These are phyloP conservation scores for Amaranthus cruentus DNA, from an alignment of 148 eudicot genomes.

Conservation along the genomic window DNA sequence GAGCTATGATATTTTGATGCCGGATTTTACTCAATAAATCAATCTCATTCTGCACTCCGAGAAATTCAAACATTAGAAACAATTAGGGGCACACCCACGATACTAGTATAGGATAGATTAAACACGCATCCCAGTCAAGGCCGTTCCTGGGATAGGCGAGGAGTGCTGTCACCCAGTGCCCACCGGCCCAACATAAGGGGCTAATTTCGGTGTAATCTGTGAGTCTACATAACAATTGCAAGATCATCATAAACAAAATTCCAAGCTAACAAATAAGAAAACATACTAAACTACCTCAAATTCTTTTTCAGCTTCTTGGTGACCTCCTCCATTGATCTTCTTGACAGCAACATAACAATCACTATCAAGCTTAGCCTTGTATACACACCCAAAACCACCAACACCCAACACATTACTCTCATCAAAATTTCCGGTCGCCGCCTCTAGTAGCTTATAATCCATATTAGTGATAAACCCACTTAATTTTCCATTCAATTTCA, in stretches of 20 bases:
- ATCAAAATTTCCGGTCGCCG: conserved; percentile 41
- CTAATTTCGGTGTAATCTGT: background rate
- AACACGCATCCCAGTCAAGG: no score
- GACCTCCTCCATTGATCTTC: conserved; percentile 44
- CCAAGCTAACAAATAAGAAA: background rate
- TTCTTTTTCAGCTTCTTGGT: conserved; percentile 40
- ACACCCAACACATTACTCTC: conserved; percentile 46
- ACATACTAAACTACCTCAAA: conserved; percentile 41
- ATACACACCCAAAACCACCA: conserved; percentile 65
- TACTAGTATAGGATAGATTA: no score
- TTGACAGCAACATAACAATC: conserved; percentile 48
- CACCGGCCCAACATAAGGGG: no score
- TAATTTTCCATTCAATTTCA: conserved; percentile 24
- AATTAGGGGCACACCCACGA: no score
- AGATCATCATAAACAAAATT: conserved; percentile 10
- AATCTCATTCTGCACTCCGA: conserved; percentile 49
- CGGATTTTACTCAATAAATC: conserved; percentile 51
- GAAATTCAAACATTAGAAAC: conserved; percentile 1
- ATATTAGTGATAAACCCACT: conserved; percentile 31
- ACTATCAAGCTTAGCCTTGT: conserved; percentile 47
- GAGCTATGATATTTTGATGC: conserved; percentile 53
- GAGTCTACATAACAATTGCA: conserved; percentile 4
- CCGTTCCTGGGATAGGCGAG: no score
- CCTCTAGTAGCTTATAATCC: conserved; percentile 56
- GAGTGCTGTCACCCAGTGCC: no score